Conservation (phyloP, 495 filamentous ascomycete species). For the Copromyces sp. region DNA sequence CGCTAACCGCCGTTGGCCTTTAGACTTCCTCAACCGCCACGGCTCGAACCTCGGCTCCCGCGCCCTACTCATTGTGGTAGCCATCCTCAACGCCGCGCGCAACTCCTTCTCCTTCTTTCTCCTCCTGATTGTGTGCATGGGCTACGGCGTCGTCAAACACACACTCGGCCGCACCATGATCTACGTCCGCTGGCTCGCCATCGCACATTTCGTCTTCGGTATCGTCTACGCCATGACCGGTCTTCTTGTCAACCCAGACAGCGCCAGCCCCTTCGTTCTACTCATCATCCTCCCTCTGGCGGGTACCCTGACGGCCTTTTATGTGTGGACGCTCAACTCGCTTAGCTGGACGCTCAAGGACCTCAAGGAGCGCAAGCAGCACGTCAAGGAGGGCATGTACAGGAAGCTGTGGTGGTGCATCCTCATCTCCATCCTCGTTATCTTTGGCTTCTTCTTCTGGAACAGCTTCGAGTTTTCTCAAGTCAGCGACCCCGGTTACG, state of each 20-base stretch:
- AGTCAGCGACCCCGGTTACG: slow-evolving; percentile 70
- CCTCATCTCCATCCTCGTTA: slow-evolving; percentile 80
- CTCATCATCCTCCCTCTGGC: slow-evolving; percentile 90
- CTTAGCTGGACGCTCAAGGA: slow-evolving; percentile 93
- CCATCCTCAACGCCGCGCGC: slow-evolving; percentile 80
- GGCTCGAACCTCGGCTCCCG: slow-evolving; percentile 77
- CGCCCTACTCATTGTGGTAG: slow-evolving; percentile 78
- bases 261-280: slow-evolving; percentile 79
- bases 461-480: slow-evolving; percentile 92
- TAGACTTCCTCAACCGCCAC: slow-evolving; percentile 84
- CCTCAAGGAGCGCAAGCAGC: slow-evolving; percentile 84
- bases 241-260: slow-evolving; percentile 76
- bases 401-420: slow-evolving; percentile 99
- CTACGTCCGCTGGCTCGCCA: slow-evolving; percentile 82
- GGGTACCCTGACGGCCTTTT: slow-evolving; percentile 89
- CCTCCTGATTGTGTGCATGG: slow-evolving; percentile 98
- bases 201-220: slow-evolving; percentile 88
- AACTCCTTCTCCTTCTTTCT: slow-evolving; percentile 99
- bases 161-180: slow-evolving; percentile 91
- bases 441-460: slow-evolving; percentile 92
- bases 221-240: slow-evolving; percentile 88
- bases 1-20: neutral
- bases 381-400: slow-evolving; percentile 90
- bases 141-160: slow-evolving; percentile 95
- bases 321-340: slow-evolving; percentile 97